Percentiles rank a stretch among this genome's conserved stretches.
phyloP scores from a whole-genome alignment of 306 rosid species.

The Pyrus pyrifolia region DNA sequence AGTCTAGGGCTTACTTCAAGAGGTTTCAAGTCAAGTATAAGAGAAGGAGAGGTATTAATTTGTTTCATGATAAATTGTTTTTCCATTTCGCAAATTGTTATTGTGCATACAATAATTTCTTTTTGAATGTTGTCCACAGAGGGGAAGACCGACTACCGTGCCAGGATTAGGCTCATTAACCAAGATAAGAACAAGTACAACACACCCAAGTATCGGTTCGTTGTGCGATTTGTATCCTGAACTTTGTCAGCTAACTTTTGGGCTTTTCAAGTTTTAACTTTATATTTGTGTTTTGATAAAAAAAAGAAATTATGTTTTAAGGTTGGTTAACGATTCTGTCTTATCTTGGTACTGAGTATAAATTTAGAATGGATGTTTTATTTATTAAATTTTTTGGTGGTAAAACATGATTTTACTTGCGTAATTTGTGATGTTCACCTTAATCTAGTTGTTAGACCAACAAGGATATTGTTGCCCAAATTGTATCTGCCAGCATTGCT shows the following conservation, averaged over 20 bases:
- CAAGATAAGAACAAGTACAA: constrained; percentile 91
- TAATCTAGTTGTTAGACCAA: constrained; percentile 48
- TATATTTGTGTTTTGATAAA: not conserved
- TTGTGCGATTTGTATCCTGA: constrained; percentile 81
- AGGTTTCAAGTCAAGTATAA: constrained; percentile 75
- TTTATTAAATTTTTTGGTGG: not conserved
- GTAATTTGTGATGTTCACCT: not conserved
- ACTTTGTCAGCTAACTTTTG: not conserved
- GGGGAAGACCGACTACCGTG: constrained; percentile 90
- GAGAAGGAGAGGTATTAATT: constrained; percentile 70
- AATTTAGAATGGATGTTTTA: not conserved
- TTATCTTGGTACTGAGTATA: not conserved
- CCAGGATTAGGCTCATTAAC: constrained; percentile 78
- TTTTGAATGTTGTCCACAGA: constrained; percentile 26
- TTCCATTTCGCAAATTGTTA: not conserved
- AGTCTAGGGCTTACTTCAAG: constrained; percentile 67
- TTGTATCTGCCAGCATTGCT: constrained; percentile 72
- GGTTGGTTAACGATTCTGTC: not conserved
- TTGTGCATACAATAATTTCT: not conserved
- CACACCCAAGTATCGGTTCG: constrained; percentile 78
- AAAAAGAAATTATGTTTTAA: not conserved
- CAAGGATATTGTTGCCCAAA: constrained; percentile 67
- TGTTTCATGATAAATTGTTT: not conserved
- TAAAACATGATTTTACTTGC: not conserved
- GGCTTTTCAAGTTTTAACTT: not conserved